These are phyloP conservation scores for Camellia granthamiana DNA, from an alignment of 148 eudicot species.

Conservation along the genomic window DNA sequence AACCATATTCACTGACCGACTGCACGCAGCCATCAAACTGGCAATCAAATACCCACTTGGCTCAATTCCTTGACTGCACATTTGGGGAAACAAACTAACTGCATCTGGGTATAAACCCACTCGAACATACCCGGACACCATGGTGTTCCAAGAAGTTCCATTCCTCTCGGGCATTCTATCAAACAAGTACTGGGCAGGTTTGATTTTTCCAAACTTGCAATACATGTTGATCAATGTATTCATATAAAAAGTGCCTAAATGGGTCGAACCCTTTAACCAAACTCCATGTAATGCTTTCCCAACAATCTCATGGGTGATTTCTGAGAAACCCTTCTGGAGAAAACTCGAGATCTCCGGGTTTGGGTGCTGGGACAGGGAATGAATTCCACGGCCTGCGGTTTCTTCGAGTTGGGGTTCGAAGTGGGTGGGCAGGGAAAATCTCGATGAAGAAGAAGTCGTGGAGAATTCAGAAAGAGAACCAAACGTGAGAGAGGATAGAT, in stretches of 20 bases:
- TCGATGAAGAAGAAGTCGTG: conserved; percentile 24
- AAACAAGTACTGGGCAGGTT: conserved; percentile 49
- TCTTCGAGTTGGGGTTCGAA: neutral
- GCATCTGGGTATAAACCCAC: conserved; percentile 45
- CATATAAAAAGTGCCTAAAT: conserved; percentile 36
- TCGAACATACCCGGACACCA: conserved; percentile 61
- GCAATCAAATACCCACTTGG: conserved; percentile 49
- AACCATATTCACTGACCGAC: conserved; percentile 49
- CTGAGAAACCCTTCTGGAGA: conserved; percentile 57
- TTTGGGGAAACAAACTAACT: conserved; percentile 38
- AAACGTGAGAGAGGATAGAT: conserved; percentile 22
- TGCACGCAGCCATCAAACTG: conserved; percentile 64
- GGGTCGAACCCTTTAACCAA: conserved; percentile 40
- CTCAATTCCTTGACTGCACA: conserved; percentile 38
- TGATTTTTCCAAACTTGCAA: conserved; percentile 39
- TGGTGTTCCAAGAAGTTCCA: conserved; percentile 68
- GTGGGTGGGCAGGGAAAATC: conserved; percentile 13
- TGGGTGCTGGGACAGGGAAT: conserved; percentile 38
- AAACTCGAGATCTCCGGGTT: conserved; percentile 54
- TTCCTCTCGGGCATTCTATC: conserved; percentile 69
- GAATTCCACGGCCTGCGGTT: conserved; percentile 12
- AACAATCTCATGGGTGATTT: conserved; percentile 33
- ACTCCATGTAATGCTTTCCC: conserved; percentile 60
- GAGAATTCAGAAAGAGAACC: conserved; percentile 22
- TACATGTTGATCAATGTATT: conserved; percentile 78